Evolutionary conservation across 768 basidiomycete species (phyloP).

Genomic region (Rhizopogon rudus): DNA sequence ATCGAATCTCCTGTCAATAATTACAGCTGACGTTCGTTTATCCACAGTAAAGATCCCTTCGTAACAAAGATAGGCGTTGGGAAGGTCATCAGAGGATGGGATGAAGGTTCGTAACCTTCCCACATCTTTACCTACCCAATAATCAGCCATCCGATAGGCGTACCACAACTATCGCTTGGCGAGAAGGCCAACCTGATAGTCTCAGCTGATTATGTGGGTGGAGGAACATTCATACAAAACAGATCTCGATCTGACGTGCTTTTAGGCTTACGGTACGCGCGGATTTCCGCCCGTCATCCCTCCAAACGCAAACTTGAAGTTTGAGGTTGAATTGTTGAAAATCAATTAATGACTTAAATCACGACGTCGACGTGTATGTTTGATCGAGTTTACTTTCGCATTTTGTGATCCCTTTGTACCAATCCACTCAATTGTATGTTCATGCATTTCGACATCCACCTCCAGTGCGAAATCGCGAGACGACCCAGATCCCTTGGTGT

Average conservation of each 20-base stretch:
- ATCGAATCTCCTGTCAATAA: constrained; percentile 3
- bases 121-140: background rate
- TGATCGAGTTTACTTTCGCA: constrained; percentile 7
- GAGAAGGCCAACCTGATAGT: constrained; percentile 64
- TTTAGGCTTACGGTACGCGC: constrained; percentile 64
- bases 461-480: background rate
- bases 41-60: constrained; percentile 54
- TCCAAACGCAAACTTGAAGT: constrained; percentile 64
- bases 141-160: constrained; percentile 46
- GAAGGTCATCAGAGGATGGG: constrained; percentile 88
- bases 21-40: constrained; percentile 5
- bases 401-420: constrained; percentile 18
- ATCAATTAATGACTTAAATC: constrained; percentile 42
- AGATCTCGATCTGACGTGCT: constrained; percentile 3
- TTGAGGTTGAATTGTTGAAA: constrained; percentile 79
- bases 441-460: background rate
- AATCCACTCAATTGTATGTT: constrained; percentile 18
- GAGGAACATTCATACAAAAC: constrained; percentile 1
- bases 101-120: constrained; percentile 56
- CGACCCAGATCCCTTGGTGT: background rate
- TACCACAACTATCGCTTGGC: constrained; percentile 71
- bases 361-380: constrained; percentile 14
- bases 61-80: constrained; percentile 70
- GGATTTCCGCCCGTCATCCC: constrained; percentile 83
- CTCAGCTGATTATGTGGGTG: constrained; percentile 74